phyloP scores from a whole-genome alignment of 2,329 filamentous ascomycete genomes.

The Cryphonectria japonica region DNA sequence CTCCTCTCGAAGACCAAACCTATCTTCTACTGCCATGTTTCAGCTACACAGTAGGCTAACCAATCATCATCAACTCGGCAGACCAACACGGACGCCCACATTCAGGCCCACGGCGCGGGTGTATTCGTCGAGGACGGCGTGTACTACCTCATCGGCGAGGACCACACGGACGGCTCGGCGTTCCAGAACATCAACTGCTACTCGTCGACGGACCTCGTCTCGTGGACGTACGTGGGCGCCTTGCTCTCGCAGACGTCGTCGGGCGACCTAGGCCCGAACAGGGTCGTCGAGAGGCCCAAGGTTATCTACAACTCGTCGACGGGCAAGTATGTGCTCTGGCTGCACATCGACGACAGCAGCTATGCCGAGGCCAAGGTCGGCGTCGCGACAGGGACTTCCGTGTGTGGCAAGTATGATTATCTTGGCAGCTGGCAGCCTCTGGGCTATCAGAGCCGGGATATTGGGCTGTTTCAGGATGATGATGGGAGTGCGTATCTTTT shows the following conservation, averaged over 20 bases:
- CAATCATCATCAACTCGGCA: slow-evolving; percentile 6
- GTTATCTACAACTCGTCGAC: slow-evolving; percentile 69
- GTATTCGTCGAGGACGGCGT: slow-evolving; percentile 60
- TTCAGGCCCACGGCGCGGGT: slow-evolving; percentile 70
- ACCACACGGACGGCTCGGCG: slow-evolving; percentile 64
- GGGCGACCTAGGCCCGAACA: slow-evolving; percentile 62
- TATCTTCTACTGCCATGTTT: not conserved
- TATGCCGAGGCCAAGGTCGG: slow-evolving; percentile 68
- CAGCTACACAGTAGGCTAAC: not conserved
- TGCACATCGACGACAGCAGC: slow-evolving; percentile 66
- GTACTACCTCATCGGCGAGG: slow-evolving; percentile 72
- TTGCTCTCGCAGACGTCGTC: slow-evolving; percentile 56
- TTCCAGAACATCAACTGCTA: slow-evolving; percentile 74
- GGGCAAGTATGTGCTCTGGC: slow-evolving; percentile 66
- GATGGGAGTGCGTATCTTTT: slow-evolving; percentile 64
- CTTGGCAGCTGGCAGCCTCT: slow-evolving; percentile 40
- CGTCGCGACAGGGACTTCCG: slow-evolving; percentile 60
- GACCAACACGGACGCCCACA: slow-evolving; percentile 46
- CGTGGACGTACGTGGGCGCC: slow-evolving; percentile 65
- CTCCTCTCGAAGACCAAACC: not conserved
- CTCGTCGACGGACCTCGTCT: slow-evolving; percentile 62
- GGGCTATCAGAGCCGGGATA: slow-evolving; percentile 47
- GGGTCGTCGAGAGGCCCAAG: slow-evolving; percentile 71
- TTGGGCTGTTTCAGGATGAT: slow-evolving; percentile 65
- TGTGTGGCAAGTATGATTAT: slow-evolving; percentile 62